These are phyloP conservation scores for Suhomyces bribrorum DNA, from an alignment of 1,139 yeast genomes.

Conservation along the genomic window DNA sequence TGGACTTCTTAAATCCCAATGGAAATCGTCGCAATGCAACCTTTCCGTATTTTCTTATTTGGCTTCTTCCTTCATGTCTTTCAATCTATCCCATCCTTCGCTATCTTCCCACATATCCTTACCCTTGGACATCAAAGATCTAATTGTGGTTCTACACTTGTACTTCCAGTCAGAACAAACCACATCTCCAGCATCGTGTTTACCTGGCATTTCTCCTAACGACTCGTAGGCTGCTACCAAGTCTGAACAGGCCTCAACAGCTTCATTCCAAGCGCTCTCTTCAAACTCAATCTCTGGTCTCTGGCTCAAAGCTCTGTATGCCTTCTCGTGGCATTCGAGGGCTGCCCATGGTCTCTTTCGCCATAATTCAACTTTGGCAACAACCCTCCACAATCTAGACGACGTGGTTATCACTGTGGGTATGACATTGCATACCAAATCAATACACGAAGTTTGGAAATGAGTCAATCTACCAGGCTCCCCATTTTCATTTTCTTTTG, in stretches of 20 bases:
- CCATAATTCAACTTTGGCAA: constrained; percentile 87
- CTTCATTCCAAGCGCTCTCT: constrained; percentile 71
- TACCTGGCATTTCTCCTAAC: constrained; percentile 84
- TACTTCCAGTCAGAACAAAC: constrained; percentile 93
- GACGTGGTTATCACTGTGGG: constrained; percentile 72
- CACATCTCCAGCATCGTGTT: constrained; percentile 76
- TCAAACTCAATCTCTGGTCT: constrained; percentile 64
- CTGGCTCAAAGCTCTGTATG: constrained; percentile 70
- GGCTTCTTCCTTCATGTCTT: constrained; percentile 47
- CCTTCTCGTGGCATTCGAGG: constrained; percentile 82
- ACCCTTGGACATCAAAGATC: constrained; percentile 80
- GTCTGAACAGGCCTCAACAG: constrained; percentile 79
- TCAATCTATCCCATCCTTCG: constrained; percentile 71
- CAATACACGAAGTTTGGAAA: constrained; percentile 68
- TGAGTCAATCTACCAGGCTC: constrained; percentile 45
- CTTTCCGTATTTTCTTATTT: no score
- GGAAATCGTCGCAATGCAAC: no score
- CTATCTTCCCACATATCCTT: constrained; percentile 77
- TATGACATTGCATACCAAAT: constrained; percentile 63
- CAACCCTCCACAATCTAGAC: constrained; percentile 78
- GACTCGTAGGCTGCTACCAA: constrained; percentile 86
- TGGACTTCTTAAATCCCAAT: not conserved
- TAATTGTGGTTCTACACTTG: constrained; percentile 70
- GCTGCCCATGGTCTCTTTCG: constrained; percentile 85
- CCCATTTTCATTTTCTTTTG: constrained; percentile 34